These are phyloP conservation scores for Lactarius akahatsu DNA, from an alignment of 768 basidiomycete genomes.

Conservation along the genomic window DNA sequence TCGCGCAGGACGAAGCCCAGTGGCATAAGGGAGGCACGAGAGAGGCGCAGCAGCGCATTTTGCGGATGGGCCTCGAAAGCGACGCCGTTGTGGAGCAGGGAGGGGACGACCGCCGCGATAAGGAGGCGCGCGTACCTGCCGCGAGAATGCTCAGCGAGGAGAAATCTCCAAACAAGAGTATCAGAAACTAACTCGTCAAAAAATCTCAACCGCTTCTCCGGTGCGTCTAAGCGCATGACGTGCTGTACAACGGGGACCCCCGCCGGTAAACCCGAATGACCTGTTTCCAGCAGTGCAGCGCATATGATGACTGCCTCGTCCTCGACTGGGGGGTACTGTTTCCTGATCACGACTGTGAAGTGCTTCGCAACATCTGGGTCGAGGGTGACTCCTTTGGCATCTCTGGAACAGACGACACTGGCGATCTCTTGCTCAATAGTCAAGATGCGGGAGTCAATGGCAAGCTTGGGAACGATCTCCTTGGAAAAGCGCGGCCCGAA, in stretches of 20 bases:
- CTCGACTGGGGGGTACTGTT: conserved; percentile 41
- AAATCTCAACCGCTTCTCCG: conserved; percentile 47
- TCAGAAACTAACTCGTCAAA: conserved; percentile 44
- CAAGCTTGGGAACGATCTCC: conserved; percentile 49
- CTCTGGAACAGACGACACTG: conserved; percentile 44
- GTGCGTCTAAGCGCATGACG: conserved; percentile 46
- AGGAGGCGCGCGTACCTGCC: conserved; percentile 51
- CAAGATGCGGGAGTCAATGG: conserved; percentile 44
- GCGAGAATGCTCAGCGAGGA: not conserved
- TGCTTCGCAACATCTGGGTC: conserved; percentile 53
- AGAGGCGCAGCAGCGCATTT: conserved; percentile 52
- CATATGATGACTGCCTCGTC: conserved; percentile 49
- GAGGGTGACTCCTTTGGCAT: conserved; percentile 30
- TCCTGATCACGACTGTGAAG: conserved; percentile 50
- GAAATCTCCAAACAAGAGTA: not conserved
- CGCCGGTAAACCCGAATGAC: conserved; percentile 42
- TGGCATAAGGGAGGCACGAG: conserved; percentile 42
- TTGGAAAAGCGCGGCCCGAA: conserved; percentile 57
- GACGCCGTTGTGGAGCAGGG: conserved; percentile 54
- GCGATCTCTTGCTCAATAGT: conserved; percentile 49
- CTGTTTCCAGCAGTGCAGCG: conserved; percentile 53
- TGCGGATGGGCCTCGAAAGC: conserved; percentile 63
- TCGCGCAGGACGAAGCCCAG: conserved; percentile 57
- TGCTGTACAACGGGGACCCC: conserved; percentile 50
- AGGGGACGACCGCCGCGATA: conserved; percentile 52